Evolutionary conservation across 192 early-diverging fungal genomes (phyloP), one percentile per base, ranked within the genome.

Genomic region (Phycomyces blakesleeanus): DNA sequence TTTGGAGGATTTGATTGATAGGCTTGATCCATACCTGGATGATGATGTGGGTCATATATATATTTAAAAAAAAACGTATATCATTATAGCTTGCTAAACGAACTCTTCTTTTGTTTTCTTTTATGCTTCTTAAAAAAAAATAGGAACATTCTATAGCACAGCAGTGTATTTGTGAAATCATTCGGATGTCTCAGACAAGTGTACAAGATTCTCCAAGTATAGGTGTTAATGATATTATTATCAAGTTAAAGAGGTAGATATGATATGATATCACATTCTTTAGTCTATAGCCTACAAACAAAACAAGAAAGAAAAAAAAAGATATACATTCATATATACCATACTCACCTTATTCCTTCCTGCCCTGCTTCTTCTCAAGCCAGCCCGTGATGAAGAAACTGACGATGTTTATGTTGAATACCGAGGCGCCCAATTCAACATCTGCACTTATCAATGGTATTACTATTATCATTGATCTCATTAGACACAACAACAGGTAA

Each of bases 401-500:
- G 22, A 86, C 92, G 12, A 77, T 79, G 42, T 98, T 86, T 64
- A 99, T 99, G 97, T 84, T 99, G 9, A 83, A 91, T 55, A 53
- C 69, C 29, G 62, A 73, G 3, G 93, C 89, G 8, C 89, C 92
- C 14, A 80, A 90, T 69, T 85, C 90, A 21, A 89, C 92, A 0
- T 96, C 91, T 16, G 89, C 92, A 20, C 82, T 99, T 27, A 92
- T 88, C 59, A 97, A 95, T 72, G 94, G 93, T 66, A 92, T 97
- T 29, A 92, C 88, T 55, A 95, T 99, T 59, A 90, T 99, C 66
- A 96, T 99, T 63, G 96, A 99, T 79, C 80, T 99, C 16, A 96
- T 99, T 74, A 86, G 96, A 61, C 87, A 94, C 64, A 97, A 97
- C 74, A 98, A 95, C 86, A 89, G 87, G 89, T 91, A 70, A 20